Evolutionary conservation across 2,329 filamentous ascomycete genomes (phyloP).

Genomic region (Sclerotinia glacialis): DNA sequence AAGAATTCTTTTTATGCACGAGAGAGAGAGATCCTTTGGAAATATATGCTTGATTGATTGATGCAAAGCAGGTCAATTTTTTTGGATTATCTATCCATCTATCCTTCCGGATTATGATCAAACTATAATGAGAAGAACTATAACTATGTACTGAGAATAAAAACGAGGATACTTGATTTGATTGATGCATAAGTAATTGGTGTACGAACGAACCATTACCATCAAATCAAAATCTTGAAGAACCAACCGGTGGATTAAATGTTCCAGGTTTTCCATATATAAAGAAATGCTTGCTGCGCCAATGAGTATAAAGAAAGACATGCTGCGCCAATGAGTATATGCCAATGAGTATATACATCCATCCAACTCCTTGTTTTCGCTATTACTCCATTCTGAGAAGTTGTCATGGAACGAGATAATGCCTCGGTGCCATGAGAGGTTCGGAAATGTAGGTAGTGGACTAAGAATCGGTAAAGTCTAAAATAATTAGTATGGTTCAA

Average conservation of each 20-base stretch:
- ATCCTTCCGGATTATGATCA: background rate
- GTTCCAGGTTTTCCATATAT: background rate
- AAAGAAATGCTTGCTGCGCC: background rate
- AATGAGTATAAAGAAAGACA: background rate
- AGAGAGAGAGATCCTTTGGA: background rate
- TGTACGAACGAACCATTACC: background rate
- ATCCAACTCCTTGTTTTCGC: background rate
- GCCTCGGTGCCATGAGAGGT: background rate
- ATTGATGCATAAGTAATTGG: background rate
- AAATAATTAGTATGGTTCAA: background rate
- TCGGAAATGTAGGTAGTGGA: background rate
- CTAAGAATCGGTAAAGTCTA: background rate
- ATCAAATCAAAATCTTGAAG: background rate
- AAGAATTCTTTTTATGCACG: background rate
- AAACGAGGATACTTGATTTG: slow-evolving; percentile 1
- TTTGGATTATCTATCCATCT: background rate
- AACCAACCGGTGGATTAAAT: background rate
- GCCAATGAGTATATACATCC: background rate
- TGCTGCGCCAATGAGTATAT: background rate
- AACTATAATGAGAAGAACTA: background rate
- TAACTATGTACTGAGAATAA: background rate
- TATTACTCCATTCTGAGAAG: background rate
- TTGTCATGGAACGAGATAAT: background rate
- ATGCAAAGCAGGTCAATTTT: background rate
- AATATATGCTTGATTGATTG: slow-evolving; percentile 4